Evolutionary conservation across 1,139 yeast genomes (phyloP).

Genomic region (Yamadazyma atlantica): DNA sequence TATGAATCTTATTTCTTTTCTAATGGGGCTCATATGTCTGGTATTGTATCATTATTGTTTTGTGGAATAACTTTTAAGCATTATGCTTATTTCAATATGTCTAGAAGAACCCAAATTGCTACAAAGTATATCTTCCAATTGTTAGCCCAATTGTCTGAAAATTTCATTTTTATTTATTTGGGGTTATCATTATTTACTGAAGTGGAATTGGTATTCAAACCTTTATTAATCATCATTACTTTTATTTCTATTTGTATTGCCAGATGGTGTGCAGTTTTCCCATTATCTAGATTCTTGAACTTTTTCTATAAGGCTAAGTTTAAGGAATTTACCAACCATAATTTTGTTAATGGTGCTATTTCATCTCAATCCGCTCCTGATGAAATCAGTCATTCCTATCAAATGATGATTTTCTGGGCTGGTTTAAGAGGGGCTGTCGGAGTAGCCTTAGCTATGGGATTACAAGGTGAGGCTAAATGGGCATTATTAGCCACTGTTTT

Average conservation of each 20-base stretch:
- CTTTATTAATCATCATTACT: conserved; percentile 85
- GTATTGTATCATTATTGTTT: conserved; percentile 90
- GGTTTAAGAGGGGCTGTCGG: conserved; percentile 99
- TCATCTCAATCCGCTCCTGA: conserved; percentile 57
- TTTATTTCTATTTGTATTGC: conserved; percentile 91
- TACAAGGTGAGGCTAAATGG: conserved; percentile 91
- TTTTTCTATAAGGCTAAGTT: conserved; percentile 66
- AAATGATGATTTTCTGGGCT: conserved; percentile 99
- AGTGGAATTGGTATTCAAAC: conserved; percentile 92
- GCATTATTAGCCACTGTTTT: conserved; percentile 90
- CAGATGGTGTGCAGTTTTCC: conserved; percentile 97
- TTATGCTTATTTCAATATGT: conserved; percentile 96
- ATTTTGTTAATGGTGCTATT: conserved; percentile 40
- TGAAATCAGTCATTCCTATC: conserved; percentile 93
- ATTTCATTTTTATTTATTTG: conserved; percentile 91
- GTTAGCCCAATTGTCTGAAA: conserved; percentile 91
- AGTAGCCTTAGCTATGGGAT: conserved; percentile 96
- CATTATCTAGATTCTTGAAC: conserved; percentile 81
- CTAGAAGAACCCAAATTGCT: conserved; percentile 94
- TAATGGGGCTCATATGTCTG: conserved; percentile 99
- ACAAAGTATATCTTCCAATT: conserved; percentile 92
- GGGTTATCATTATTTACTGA: conserved; percentile 95
- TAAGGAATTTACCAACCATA: conserved; percentile 34
- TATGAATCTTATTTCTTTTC: conserved; percentile 97
- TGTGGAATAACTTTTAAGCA: conserved; percentile 97